Evolutionary conservation across 1,284 basidiomycete species (phyloP).

Genomic region (Paramarasmius palmivorus): DNA sequence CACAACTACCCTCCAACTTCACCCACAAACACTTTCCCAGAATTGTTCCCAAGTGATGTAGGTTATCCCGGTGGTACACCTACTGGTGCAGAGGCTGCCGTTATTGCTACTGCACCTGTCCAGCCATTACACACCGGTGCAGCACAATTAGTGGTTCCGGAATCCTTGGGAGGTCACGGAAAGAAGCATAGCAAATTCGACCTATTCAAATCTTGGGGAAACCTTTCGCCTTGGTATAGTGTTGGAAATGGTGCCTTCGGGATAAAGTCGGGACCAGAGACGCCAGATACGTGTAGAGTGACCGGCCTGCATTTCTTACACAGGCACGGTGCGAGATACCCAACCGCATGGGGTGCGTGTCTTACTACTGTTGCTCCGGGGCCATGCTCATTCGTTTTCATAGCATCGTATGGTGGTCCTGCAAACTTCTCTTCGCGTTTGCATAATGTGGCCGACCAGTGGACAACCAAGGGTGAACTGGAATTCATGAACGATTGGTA

Average conservation of each 20-base stretch:
- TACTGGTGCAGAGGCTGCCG: constrained; percentile 79
- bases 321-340: constrained; percentile 80
- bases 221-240: constrained; percentile 84
- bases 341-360: constrained; percentile 67
- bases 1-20: constrained; percentile 71
- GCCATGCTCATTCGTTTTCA: neutral
- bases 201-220: constrained; percentile 80
- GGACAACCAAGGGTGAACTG: constrained; percentile 65
- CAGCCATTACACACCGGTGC: constrained; percentile 76
- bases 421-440: constrained; percentile 60
- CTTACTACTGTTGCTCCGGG: neutral
- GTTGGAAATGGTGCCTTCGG: constrained; percentile 72
- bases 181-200: constrained; percentile 46
- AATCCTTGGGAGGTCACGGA: constrained; percentile 26
- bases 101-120: constrained; percentile 76
- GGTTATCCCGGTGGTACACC: constrained; percentile 84
- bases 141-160: constrained; percentile 60
- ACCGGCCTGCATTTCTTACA: constrained; percentile 79
- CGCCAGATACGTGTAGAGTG: constrained; percentile 69
- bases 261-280: constrained; percentile 65
- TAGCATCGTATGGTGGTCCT: constrained; percentile 69
- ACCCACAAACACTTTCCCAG: constrained; percentile 69
- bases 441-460: constrained; percentile 51
- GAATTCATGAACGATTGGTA: constrained; percentile 79
- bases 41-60: constrained; percentile 72